Evolutionary conservation across 768 basidiomycete genomes (phyloP), one percentile per base, ranked within the genome.

Genomic region (Polyporus arcularius): DNA sequence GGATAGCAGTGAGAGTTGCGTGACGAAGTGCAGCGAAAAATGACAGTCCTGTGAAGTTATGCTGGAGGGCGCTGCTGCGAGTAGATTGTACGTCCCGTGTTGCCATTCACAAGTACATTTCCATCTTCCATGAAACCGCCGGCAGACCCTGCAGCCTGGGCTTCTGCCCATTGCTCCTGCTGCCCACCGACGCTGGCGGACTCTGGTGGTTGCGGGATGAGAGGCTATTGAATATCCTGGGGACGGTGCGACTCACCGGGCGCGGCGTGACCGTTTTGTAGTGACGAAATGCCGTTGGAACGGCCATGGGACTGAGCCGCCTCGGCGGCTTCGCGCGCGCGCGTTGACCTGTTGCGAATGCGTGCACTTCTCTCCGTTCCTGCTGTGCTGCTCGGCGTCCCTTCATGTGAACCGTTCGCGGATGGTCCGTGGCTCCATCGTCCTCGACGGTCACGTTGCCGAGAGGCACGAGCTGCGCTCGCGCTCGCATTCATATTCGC

Each of bases 81-180:
- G 50, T 71, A 71, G 14, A 71, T 71, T 32, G 69, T 70, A 47
- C 71, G 65, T 40, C 71, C 71, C 9, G 69, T 69, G 41, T 67
- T 69, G 35, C 62, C 67, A 4, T 64, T 49, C 38, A 69, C 31
- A 3, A 54, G n/a, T 8, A 38, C 47, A 9, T n/a, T 41, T 21
- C 62, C 62, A 6, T 64, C 61, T 16, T 68, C 65, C 54, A 68
- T 12, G 45, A 60, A 68, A 8, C 58, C 65, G 42, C 63, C 65
- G 14, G 67, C 61, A 49, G 68, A 65, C 6, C 65, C 67, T n/a
- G 61, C 61, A n/a, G 56, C 58, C 18, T 56, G 63, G 9, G 42
- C 63, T 12, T 57, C n/a, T 28, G 61, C 11, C 55, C 53, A 53
- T 4, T 6, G 28, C 15, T 59, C 62, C 2, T 45, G 46, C 16